Evolutionary conservation across 2,329 filamentous ascomycete genomes (phyloP).

Genomic region (Aspergillus udagawae): DNA sequence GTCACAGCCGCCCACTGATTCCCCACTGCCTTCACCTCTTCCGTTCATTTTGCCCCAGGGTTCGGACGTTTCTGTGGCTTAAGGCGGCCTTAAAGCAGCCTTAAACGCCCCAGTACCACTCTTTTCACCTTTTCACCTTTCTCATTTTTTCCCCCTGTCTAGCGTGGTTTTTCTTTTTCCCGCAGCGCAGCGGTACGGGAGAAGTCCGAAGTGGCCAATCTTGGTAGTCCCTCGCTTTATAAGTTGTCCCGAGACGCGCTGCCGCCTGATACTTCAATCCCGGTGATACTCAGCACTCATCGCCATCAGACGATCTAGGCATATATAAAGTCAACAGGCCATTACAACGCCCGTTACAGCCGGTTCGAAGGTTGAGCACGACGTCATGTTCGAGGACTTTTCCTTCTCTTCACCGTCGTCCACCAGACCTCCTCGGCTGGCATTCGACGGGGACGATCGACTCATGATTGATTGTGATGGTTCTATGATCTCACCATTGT

Average conservation of each 20-base stretch:
- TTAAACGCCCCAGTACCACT: background rate
- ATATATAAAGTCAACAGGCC: background rate
- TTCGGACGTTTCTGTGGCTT: background rate
- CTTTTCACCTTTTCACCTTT: background rate
- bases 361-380: background rate
- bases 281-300: background rate
- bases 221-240: background rate
- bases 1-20: background rate
- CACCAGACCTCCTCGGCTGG: slow-evolving; percentile 21
- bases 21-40: background rate
- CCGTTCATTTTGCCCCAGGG: background rate
- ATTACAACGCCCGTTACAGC: background rate
- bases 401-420: slow-evolving; percentile 38
- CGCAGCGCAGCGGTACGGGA: background rate
- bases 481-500: slow-evolving; percentile 37
- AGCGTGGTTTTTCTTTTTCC: slow-evolving; percentile 1
- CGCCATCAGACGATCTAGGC: background rate
- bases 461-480: slow-evolving; percentile 36
- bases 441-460: slow-evolving; percentile 31
- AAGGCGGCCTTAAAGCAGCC: background rate
- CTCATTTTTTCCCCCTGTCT: background rate
- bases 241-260: background rate
- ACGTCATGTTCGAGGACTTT: slow-evolving; percentile 40
- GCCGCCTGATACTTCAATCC: background rate
- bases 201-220: background rate